Evolutionary conservation across 225 moss, liverwort and hornwort species (phyloP).

Genomic region (Antitrichia curtipendula): DNA sequence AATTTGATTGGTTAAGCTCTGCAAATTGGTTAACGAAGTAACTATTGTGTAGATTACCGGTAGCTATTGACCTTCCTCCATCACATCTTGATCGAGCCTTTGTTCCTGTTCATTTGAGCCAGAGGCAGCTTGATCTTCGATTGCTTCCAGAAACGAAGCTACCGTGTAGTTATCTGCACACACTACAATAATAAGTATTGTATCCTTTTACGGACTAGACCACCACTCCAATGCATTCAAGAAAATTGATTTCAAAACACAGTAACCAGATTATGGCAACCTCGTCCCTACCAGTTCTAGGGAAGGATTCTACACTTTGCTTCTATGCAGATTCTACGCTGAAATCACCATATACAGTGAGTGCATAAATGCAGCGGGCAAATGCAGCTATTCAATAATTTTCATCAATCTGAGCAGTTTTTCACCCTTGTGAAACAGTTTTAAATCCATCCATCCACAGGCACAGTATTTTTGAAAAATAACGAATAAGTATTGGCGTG

Average conservation of each 20-base stretch:
- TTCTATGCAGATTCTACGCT: background rate
- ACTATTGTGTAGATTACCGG: background rate
- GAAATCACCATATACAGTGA: background rate
- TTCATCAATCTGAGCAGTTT: background rate
- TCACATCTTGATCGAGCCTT: conserved; percentile 39
- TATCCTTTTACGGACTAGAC: background rate
- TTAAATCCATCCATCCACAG: background rate
- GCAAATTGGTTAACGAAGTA: background rate
- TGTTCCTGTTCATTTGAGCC: conserved; percentile 27
- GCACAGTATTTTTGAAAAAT: background rate
- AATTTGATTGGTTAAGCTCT: background rate
- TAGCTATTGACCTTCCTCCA: conserved; percentile 50
- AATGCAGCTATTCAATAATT: background rate
- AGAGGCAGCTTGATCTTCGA: conserved; percentile 77
- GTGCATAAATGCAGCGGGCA: background rate
- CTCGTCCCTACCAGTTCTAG: background rate
- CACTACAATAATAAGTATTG: background rate
- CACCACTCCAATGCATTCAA: background rate
- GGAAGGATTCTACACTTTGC: background rate
- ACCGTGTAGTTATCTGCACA: conserved; percentile 75
- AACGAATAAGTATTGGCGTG: background rate
- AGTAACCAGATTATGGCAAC: background rate
- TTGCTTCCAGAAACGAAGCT: conserved; percentile 79
- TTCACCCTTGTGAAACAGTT: background rate
- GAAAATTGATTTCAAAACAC: background rate